Base-by-base conservation (phyloP, 345 rosid species). In the Carallia pectinifolia region DNA sequence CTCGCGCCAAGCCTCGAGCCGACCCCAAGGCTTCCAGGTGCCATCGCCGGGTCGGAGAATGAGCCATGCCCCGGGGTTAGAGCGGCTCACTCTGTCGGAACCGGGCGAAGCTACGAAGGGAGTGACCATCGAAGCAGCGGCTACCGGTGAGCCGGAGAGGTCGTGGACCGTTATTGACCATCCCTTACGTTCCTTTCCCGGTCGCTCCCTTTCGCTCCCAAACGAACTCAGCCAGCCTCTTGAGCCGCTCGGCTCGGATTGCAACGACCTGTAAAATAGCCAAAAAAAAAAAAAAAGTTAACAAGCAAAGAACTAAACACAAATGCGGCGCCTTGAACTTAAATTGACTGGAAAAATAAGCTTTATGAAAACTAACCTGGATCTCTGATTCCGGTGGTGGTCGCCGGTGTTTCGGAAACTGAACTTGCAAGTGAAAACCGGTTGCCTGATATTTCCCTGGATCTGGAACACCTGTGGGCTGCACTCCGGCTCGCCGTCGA, bases 1-100 rank as follows among this genome's bases (percentile, higher is more conserved):
- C 81, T 90, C 97, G 23, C 98, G 88, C 97, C 97, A 93, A 2
- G 98, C 97, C 80, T 93, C 93, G 6, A 93, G 92, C 2, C 96
- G 80, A 0, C 93, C 98, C 98, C 97, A 93, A 0, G 97, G 97
- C 66, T 88, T 89, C 98, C 96, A 93, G 16, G 94, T 89, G 40
- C 88, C 83, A 52, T 83, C 90, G 0, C 96, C 90, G 0, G 92
- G 96, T 8, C 97, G 92, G 64, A 93, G 87, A 61, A 90, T 88
- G 33, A 93, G 96, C 98, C 98, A 93, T 0, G 85, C 82, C 5
- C 97, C 98, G 0, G 97, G 96, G 74, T 90, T 90, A 5, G 98
- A 90, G 2, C 94, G 90, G 82, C 93, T 90, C 10, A 93, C 98
- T 30, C 98, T 80, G 77, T 90, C 97, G 0, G 97, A 84, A 44